These are phyloP conservation scores for Ceratobasidium sp. DNA, from an alignment of 1,284 basidiomycete species.

Conservation along the genomic window DNA sequence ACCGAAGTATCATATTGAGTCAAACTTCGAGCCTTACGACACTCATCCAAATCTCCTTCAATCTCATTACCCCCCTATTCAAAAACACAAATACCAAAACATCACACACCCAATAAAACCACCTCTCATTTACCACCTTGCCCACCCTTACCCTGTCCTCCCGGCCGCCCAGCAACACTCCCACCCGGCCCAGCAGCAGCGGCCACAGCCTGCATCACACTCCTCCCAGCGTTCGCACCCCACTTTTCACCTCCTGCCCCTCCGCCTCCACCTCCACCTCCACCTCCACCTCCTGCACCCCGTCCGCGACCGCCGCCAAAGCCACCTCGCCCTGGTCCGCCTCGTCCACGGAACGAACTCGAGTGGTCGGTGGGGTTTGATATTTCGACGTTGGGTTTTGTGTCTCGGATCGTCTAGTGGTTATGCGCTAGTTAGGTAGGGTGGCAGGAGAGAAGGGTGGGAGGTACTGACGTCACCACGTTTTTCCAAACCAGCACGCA, in stretches of 20 bases:
- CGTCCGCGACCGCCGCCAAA: slow-evolving; percentile 59
- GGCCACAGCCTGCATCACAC: slow-evolving; percentile 30
- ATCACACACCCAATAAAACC: neutral
- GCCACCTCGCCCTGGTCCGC: slow-evolving; percentile 45
- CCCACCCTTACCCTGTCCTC: neutral
- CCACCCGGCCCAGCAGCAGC: slow-evolving; percentile 36
- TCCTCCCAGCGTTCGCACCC: slow-evolving; percentile 23
- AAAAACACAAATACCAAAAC: slow-evolving; percentile 1
- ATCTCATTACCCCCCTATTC: neutral
- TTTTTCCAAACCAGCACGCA: slow-evolving; percentile 80
- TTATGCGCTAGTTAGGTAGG: slow-evolving; percentile 10
- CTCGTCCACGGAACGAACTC: slow-evolving; percentile 48
- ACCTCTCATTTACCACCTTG: neutral
- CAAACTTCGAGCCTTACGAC: no score
- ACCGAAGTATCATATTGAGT: no score
- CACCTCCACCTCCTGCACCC: slow-evolving; percentile 48
- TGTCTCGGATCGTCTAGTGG: slow-evolving; percentile 55
- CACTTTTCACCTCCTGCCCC: slow-evolving; percentile 71
- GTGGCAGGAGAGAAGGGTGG: neutral
- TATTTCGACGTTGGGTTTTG: slow-evolving; percentile 53
- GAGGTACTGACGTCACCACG: slow-evolving; percentile 69
- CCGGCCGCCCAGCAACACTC: slow-evolving; percentile 8
- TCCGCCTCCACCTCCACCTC: slow-evolving; percentile 59
- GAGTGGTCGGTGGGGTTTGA: slow-evolving; percentile 56
- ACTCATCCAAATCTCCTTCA: neutral